Conservation (phyloP, 2,329 filamentous ascomycete species). For the Paecilomyces fulvus region DNA sequence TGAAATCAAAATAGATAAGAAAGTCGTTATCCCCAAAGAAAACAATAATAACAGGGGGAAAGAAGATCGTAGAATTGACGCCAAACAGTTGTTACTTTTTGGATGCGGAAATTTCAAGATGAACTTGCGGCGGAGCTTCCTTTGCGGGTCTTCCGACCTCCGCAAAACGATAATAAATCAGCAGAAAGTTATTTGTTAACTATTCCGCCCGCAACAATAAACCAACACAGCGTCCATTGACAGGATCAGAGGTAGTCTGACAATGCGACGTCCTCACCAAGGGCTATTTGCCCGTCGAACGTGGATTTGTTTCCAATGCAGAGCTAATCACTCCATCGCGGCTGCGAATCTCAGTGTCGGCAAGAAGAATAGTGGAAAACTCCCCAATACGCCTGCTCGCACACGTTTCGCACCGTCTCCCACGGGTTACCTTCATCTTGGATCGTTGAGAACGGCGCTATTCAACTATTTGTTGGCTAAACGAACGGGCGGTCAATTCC, state of each 20-base stretch:
- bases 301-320: slow-evolving; percentile 30
- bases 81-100: neutral
- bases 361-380: slow-evolving; percentile 25
- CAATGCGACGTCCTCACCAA: slow-evolving; percentile 21
- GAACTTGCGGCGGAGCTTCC: neutral
- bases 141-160: neutral
- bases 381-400: slow-evolving; percentile 52
- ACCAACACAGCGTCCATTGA: neutral
- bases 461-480: slow-evolving; percentile 91
- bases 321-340: slow-evolving; percentile 23
- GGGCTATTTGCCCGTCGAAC: slow-evolving; percentile 20
- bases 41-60: neutral
- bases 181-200: neutral
- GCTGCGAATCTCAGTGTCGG: slow-evolving; percentile 13
- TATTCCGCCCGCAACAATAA: neutral
- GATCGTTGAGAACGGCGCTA: slow-evolving; percentile 84
- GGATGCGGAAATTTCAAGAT: neutral
- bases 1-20: neutral
- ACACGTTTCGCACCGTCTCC: slow-evolving; percentile 93
- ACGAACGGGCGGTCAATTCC: slow-evolving; percentile 78
- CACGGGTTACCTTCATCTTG: slow-evolving; percentile 86
- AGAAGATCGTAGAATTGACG: neutral
- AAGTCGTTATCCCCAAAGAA: neutral
- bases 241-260: neutral
- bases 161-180: neutral